phyloP scores from a whole-genome alignment of 352 stramenopile genomes.

The Salisapilia sapeloensis region DNA sequence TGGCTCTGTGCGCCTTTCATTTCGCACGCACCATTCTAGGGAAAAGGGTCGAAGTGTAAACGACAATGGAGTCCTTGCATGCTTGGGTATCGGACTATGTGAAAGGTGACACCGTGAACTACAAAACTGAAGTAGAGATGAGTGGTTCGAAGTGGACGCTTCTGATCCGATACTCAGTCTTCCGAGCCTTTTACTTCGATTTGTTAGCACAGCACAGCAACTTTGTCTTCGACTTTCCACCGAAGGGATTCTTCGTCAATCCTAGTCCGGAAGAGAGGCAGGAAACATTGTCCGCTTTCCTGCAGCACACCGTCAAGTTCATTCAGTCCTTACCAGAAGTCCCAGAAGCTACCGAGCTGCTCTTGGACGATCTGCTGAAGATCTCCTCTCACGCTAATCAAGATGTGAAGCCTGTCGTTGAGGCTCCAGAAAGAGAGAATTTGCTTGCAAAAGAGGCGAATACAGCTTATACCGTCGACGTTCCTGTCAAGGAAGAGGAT shows the following conservation, averaged over 20 bases:
- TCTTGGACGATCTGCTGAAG: conserved; percentile 39
- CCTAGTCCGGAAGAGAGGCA: conserved; percentile 31
- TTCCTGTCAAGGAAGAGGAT: too few species aligned
- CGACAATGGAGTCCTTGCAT: too few species aligned
- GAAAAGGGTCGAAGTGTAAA: too few species aligned
- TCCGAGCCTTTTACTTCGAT: conserved; percentile 33
- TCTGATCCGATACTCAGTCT: conserved; percentile 41
- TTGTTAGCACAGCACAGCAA: conserved; percentile 22
- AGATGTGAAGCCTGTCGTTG: conserved; percentile 4
- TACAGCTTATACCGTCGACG: not conserved
- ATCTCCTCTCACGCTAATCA: conserved; percentile 14
- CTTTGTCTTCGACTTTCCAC: conserved; percentile 42
- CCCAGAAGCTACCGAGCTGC: conserved; percentile 14
- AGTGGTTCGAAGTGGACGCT: conserved; percentile 22
- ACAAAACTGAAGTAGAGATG: conserved; percentile 28
- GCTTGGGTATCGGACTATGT: too few species aligned
- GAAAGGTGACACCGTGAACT: too few species aligned
- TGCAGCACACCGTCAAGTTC: conserved; percentile 30
- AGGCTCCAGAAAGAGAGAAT: too few species aligned
- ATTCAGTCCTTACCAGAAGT: conserved; percentile 17
- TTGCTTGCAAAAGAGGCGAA: conserved; percentile 2
- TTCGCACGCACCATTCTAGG: too few species aligned
- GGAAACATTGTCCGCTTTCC: conserved; percentile 42
- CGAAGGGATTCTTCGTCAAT: conserved; percentile 51
- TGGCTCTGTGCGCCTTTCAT: too few species aligned